Evolutionary conservation across 768 basidiomycete genomes (phyloP).

Genomic region (Hydnomerulius pinastri): DNA sequence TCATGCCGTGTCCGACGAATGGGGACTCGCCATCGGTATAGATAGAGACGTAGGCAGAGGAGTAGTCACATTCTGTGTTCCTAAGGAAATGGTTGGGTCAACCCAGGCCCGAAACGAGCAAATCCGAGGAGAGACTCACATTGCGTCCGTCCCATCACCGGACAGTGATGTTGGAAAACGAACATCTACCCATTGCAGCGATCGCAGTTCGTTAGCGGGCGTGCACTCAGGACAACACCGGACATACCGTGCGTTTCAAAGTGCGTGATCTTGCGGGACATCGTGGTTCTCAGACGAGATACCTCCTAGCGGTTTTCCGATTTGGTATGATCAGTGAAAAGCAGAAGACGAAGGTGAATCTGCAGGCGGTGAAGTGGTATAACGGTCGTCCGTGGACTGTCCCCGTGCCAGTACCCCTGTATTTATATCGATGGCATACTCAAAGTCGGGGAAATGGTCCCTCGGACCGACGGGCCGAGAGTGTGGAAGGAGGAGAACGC

Average conservation of each 20-base stretch:
- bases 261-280: slow-evolving; percentile 49
- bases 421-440: not conserved
- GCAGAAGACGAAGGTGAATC: not conserved
- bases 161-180: slow-evolving; percentile 90
- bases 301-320: not conserved
- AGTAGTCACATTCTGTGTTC: slow-evolving; percentile 97
- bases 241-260: slow-evolving; percentile 60
- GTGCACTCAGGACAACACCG: not conserved
- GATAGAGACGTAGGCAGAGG: slow-evolving; percentile 86
- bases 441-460: not conserved
- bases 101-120: not conserved
- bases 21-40: slow-evolving; percentile 62
- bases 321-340: not conserved
- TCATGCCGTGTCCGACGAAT: slow-evolving; percentile 90
- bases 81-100: slow-evolving; percentile 35
- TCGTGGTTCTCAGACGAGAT: not conserved
- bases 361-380: not conserved
- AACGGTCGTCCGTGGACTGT: not conserved
- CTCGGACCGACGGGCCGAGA: not conserved
- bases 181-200: slow-evolving; percentile 59
- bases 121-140: slow-evolving; percentile 46
- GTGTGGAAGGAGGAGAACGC: not conserved
- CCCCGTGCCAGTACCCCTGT: no score
- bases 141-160: slow-evolving; percentile 93
- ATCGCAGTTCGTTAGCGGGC: not conserved